These are phyloP conservation scores for Penicillium polonicum DNA, from an alignment of 2,329 filamentous ascomycete genomes.

Conservation along the genomic window DNA sequence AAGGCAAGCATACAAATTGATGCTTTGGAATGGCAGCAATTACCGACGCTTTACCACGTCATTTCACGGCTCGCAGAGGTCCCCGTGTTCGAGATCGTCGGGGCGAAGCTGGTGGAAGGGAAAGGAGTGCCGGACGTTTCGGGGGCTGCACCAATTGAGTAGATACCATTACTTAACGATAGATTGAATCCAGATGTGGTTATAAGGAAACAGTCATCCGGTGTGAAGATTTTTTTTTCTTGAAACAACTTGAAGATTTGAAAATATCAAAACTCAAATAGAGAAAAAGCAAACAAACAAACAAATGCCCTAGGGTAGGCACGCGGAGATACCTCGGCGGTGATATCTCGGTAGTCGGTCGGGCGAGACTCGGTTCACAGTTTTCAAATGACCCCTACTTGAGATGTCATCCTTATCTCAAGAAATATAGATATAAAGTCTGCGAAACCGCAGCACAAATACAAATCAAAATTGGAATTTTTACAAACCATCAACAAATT, in stretches of 20 bases:
- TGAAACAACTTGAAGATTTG: neutral
- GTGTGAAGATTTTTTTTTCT: neutral
- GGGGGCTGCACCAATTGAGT: neutral
- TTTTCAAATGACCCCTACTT: neutral
- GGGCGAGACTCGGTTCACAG: conserved; percentile 1
- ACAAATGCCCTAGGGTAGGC: neutral
- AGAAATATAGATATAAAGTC: conserved; percentile 4
- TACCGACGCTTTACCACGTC: conserved; percentile 51
- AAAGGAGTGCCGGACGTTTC: neutral
- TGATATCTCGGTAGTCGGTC: neutral
- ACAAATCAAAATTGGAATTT: neutral
- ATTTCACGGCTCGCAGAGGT: neutral
- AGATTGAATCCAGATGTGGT: too few relatives aligned
- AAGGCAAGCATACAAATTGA: conserved; percentile 52
- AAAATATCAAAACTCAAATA: neutral
- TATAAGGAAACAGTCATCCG: neutral
- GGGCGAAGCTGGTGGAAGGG: neutral
- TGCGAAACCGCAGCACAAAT: neutral
- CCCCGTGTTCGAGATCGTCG: neutral
- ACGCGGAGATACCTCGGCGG: conserved; percentile 2
- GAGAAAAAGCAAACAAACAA: neutral
- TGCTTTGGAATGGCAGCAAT: conserved; percentile 51
- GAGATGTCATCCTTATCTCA: neutral
- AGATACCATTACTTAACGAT: neutral
- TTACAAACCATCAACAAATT: neutral